Evolutionary conservation across 306 rosid species (phyloP), one percentile per base, ranked within the genome.

Genomic region (Fragaria iinumae): DNA sequence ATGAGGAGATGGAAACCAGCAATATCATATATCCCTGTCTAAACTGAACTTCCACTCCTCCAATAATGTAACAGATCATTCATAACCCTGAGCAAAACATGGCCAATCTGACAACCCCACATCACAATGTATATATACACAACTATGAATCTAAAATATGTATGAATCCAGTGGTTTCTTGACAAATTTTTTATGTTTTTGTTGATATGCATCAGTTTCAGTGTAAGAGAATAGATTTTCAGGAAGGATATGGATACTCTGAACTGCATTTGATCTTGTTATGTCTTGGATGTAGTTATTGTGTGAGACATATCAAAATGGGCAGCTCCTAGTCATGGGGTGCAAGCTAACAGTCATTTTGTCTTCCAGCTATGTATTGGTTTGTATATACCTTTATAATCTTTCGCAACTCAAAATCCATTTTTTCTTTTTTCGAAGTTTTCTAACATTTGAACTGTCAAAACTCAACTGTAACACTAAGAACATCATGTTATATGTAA

Each of bases 31-130:
- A 63, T 17, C 70, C 36, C 70, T 38, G 53, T 39, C 67, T 56
- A 32, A 45, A 63, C 75, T 55, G 77, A 83, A 76, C 74, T 80
- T 76, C 90, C 84, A 84, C 83, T 80, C 83, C 85, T 78, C 49
- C 72, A 75, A 76, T 82, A 74, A 79, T 36, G 71, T 14, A 45
- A 21, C 12, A 29, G 69, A 71, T 48, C 44, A 60, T 79, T 50
- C 57, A 84, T 60, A 21, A 11, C 18, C 68, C 75, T 74, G 86
- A 80, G 89, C 80, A 86, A 83, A 84, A 82, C 84, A 56, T 91
- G 97, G 90, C 86, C 87, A 84, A 84, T 71, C 90, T 89, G 96
- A 81, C 93, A 89, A 59, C 75, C 84, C 87, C 76, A 76, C 86
- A 78, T 75, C 72, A 75, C 34, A 62, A 74, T 74, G 71, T 73